Base-by-base conservation (phyloP, 306 rosid species). In the Cucurbita ficifolia region DNA sequence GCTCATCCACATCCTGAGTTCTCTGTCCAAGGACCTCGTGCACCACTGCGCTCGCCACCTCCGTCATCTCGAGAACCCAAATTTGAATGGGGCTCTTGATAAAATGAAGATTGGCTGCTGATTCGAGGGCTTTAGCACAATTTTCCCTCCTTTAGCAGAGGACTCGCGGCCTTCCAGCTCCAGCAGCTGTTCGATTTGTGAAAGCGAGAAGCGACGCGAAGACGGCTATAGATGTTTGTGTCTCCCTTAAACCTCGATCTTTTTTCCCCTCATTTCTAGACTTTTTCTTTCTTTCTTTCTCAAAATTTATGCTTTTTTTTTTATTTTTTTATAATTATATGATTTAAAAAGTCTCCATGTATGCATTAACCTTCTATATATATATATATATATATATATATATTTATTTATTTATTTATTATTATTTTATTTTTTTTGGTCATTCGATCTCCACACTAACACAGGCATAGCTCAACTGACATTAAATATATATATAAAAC, bases 11-110 rank as follows among this genome's bases (percentile, higher is more conserved):
- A 69, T 91, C 96, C 38, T 81, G 61, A n/a, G 86, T 77, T 73
- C 87, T 80, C 13, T 60, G 87, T 14, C 99, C 97, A 40, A 94
- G 79, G 46, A 94, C 90, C 62, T 94, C 96, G 54, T 85, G 89
- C 81, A 94, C 97, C 77, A 94, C 96, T 50, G 96, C 84, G 81
- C 96, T 89, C 18, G 91, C 99, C 45, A 94, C 96, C 74, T 88
- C 96, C 36, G 97, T 84, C 99, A 91, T 94, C 79, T 73, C 76
- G 18, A 74, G 69, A 22, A 55, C 67, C 53, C 75, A 19, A 19
- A 63, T 40, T 36, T 1, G 48, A 61, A 5, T 3, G 22, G 6
- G 46, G 69, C 46, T 61, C 69, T 61, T 17, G 12, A 61, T 46
- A 13, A 17, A 46, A 36, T 19, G 12, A 45, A 13, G 72, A 43